These are phyloP conservation scores for Phlebopus sp. DNA, from an alignment of 1,284 basidiomycete genomes.

Conservation along the genomic window DNA sequence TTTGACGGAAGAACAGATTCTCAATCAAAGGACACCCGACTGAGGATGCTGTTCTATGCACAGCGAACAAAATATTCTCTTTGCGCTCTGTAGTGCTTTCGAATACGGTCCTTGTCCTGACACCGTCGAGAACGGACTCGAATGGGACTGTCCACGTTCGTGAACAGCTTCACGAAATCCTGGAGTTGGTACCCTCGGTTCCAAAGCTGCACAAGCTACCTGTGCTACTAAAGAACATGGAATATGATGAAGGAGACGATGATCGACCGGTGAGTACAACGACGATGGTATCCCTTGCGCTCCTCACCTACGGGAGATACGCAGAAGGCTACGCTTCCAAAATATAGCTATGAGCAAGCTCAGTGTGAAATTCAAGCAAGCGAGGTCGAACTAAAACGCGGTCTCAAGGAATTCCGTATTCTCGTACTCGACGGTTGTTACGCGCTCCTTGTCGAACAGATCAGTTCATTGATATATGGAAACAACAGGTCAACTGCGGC, in stretches of 20 bases:
- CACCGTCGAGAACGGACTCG: slow-evolving; percentile 42
- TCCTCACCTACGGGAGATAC: slow-evolving; percentile 3
- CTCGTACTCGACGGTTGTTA: slow-evolving; percentile 66
- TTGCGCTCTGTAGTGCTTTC: slow-evolving; percentile 82
- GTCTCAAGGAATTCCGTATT: slow-evolving; percentile 63
- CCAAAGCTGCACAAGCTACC: slow-evolving; percentile 73
- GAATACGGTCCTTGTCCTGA: slow-evolving; percentile 78
- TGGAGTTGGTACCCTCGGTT: slow-evolving; percentile 73
- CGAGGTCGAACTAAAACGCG: slow-evolving; percentile 65
- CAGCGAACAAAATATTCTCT: slow-evolving; percentile 71
- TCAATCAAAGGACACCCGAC: slow-evolving; percentile 76
- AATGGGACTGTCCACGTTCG: slow-evolving; percentile 54
- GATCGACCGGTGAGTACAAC: slow-evolving; percentile 34
- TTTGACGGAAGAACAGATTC: slow-evolving; percentile 43
- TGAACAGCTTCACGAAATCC: slow-evolving; percentile 71
- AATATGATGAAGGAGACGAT: slow-evolving; percentile 65
- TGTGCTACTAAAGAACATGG: slow-evolving; percentile 56
- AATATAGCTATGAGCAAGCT: slow-evolving; percentile 58
- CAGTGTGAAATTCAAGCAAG: slow-evolving; percentile 73
- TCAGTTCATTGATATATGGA: slow-evolving; percentile 3
- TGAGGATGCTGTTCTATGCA: slow-evolving; percentile 90
- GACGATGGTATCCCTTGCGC: background rate
- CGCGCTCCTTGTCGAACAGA: background rate
- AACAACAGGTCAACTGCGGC: slow-evolving; percentile 58
- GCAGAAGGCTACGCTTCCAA: slow-evolving; percentile 25